Evolutionary conservation across 2,329 filamentous ascomycete species (phyloP).

Genomic region (Sporothrix globosa): DNA sequence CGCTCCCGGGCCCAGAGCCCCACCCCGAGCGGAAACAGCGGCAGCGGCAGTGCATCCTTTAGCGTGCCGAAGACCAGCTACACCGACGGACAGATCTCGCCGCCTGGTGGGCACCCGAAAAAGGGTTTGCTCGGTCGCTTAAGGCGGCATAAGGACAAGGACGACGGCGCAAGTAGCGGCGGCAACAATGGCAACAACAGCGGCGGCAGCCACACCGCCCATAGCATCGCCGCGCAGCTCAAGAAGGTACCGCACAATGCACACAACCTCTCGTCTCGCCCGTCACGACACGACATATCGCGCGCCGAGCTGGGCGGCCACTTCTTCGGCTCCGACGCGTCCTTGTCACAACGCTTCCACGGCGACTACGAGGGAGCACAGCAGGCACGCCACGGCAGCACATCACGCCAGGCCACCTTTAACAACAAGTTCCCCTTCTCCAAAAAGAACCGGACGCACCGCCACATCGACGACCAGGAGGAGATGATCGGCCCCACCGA

Average conservation of each 20-base stretch:
- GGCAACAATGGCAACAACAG: background rate
- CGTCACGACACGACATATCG: conserved; percentile 53
- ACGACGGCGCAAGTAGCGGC: conserved; percentile 43
- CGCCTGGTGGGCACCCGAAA: conserved; percentile 56
- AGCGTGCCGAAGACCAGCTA: conserved; percentile 46
- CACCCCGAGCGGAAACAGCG: conserved; percentile 72
- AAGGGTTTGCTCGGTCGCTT: conserved; percentile 56
- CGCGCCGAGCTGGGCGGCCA: conserved; percentile 41
- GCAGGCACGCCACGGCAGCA: conserved; percentile 33
- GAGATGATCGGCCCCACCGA: conserved; percentile 65
- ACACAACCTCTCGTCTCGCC: conserved; percentile 56
- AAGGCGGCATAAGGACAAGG: conserved; percentile 61
- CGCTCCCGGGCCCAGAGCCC: conserved; percentile 74
- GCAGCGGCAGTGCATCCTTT: conserved; percentile 44
- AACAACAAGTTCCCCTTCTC: conserved; percentile 67
- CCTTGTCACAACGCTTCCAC: conserved; percentile 39
- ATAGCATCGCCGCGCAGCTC: conserved; percentile 44
- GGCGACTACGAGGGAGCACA: conserved; percentile 41
- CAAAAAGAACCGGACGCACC: conserved; percentile 56
- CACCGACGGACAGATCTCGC: conserved; percentile 61
- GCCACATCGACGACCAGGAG: conserved; percentile 56
- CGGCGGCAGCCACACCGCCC: background rate
- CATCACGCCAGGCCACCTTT: conserved; percentile 55
- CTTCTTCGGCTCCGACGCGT: conserved; percentile 36
- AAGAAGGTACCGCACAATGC: conserved; percentile 57